These are phyloP conservation scores for Neurospora intermedia DNA, from an alignment of 495 filamentous ascomycete genomes.

Conservation along the genomic window DNA sequence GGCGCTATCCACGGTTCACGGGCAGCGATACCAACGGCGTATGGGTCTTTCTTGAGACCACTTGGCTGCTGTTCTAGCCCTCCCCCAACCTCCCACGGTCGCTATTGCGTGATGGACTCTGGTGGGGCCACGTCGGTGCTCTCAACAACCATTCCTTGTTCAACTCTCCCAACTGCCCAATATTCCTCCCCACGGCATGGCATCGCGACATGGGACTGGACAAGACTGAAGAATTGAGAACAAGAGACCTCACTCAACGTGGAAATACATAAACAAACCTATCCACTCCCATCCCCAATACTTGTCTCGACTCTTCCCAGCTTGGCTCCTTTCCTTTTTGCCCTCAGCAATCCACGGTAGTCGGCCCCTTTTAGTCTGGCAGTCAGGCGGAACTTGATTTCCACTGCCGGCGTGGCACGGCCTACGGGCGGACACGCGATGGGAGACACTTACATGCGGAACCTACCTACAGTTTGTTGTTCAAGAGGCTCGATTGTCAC, in stretches of 20 bases:
- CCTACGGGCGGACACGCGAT: neutral
- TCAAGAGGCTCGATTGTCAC: too few relatives aligned
- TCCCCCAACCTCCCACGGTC: neutral
- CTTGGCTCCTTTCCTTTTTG: neutral
- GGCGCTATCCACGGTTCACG: too few relatives aligned
- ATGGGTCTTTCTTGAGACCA: neutral
- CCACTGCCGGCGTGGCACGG: neutral
- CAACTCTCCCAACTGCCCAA: neutral
- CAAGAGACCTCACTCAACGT: neutral
- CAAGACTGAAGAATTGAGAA: neutral
- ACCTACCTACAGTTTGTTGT: neutral
- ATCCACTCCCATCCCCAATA: neutral
- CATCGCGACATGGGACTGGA: too few relatives aligned
- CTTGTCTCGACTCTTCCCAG: neutral
- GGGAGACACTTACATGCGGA: neutral
- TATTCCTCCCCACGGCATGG: too few relatives aligned
- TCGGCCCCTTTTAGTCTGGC: neutral
- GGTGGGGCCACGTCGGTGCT: neutral
- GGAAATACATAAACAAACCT: neutral
- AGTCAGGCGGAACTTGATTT: neutral
- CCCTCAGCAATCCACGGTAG: neutral
- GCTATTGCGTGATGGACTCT: neutral
- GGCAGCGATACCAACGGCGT: too few relatives aligned
- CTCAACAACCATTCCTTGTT: neutral
- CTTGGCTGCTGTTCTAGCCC: neutral